Evolutionary conservation across 2,329 filamentous ascomycete species (phyloP).

Genomic region (Pseudogymnoascus sp.): DNA sequence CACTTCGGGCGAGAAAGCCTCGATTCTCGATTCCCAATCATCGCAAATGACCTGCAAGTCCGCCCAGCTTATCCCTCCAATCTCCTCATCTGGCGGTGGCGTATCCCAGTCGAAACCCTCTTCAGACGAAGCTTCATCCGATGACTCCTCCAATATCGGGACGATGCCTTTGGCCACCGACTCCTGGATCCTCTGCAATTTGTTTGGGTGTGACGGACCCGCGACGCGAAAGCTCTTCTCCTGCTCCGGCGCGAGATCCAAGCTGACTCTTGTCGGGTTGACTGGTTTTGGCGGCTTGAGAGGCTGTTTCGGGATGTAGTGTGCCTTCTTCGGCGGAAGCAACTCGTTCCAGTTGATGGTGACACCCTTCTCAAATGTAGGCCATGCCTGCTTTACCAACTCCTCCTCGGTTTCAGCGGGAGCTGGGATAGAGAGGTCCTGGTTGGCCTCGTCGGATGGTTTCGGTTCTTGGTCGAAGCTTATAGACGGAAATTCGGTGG

Average conservation of each 20-base stretch:
- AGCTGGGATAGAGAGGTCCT: constrained; percentile 58
- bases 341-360: constrained; percentile 75
- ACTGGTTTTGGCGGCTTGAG: constrained; percentile 73
- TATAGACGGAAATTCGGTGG: constrained; percentile 30
- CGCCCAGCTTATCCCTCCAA: constrained; percentile 68
- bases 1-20: constrained; percentile 19
- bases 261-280: constrained; percentile 76
- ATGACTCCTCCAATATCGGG: constrained; percentile 34
- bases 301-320: constrained; percentile 72
- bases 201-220: constrained; percentile 45
- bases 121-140: constrained; percentile 36
- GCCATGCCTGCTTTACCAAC: constrained; percentile 71
- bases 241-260: constrained; percentile 81
- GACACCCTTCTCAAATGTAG: constrained; percentile 68
- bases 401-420: constrained; percentile 68
- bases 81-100: constrained; percentile 49
- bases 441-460: constrained; percentile 37
- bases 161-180: constrained; percentile 43
- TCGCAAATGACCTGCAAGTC: constrained; percentile 81
- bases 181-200: constrained; percentile 51
- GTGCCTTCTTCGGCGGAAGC: constrained; percentile 71
- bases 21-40: constrained; percentile 68
- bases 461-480: constrained; percentile 37
- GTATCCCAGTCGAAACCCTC: constrained; percentile 46
- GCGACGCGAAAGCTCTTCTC: constrained; percentile 78